A percentile compares a stretch with the other conserved stretches of the same genome.
Conservation (phyloP, 306 rosid species). For the Cucurbita ficifolia region DNA sequence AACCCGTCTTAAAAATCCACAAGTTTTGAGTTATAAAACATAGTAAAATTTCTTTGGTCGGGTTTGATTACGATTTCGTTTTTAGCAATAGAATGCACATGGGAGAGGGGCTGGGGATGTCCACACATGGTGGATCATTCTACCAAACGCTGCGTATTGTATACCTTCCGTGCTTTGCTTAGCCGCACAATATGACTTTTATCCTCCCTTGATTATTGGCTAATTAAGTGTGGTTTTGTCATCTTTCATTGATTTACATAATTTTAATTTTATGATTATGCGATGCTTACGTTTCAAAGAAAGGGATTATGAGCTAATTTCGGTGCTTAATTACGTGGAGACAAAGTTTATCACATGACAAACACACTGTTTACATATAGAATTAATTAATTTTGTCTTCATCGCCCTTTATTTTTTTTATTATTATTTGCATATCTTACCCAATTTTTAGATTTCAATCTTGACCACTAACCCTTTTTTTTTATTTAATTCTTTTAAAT, state of each 20-base stretch:
- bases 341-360: background rate
- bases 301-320: background rate
- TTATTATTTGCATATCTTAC: background rate
- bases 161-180: background rate
- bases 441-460: background rate
- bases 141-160: background rate
- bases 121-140: background rate
- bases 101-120: background rate
- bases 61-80: no score
- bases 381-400: background rate
- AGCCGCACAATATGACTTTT: slow-evolving; percentile 1
- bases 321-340: slow-evolving; percentile 1
- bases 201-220: background rate
- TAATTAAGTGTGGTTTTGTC: background rate
- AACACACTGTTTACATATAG: background rate
- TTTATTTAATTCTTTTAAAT: no score
- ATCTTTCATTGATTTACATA: background rate
- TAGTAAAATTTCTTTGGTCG: background rate
- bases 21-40: background rate
- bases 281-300: background rate
- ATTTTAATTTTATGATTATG: background rate
- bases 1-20: background rate
- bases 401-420: background rate
- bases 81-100: background rate
- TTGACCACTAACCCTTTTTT: no score